These are phyloP conservation scores for Pythium grandisporangium DNA, from an alignment of 352 stramenopile species.

Conservation along the genomic window DNA sequence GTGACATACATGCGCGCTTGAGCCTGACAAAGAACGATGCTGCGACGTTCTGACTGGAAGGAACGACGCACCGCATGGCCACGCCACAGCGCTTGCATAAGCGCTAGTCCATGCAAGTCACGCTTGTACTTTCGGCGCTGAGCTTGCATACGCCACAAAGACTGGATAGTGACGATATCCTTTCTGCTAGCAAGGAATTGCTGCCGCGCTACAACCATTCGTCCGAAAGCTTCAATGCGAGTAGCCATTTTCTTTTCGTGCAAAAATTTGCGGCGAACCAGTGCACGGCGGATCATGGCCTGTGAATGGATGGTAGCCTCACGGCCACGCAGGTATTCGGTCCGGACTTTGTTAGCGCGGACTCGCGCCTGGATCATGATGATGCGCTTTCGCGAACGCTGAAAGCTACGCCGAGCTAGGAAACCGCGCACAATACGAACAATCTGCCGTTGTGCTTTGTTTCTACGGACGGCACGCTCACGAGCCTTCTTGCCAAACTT, in stretches of 20 bases:
- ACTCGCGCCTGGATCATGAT: conserved; percentile 85
- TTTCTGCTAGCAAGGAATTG: conserved; percentile 48
- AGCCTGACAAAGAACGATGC: conserved; percentile 58
- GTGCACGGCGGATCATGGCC: conserved; percentile 77
- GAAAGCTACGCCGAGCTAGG: conserved; percentile 45
- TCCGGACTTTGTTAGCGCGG: conserved; percentile 79
- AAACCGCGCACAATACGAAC: conserved; percentile 64
- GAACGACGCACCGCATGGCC: conserved; percentile 39
- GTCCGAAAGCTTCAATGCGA: conserved; percentile 71
- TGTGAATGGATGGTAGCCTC: conserved; percentile 84
- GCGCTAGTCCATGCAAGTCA: conserved; percentile 32
- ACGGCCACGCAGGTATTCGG: conserved; percentile 78
- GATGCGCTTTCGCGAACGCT: conserved; percentile 41
- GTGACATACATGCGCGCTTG: conserved; percentile 59
- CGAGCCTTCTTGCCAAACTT: conserved; percentile 86
- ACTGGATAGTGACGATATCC: conserved; percentile 72
- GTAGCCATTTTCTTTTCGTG: conserved; percentile 85
- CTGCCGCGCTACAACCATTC: conserved; percentile 72
- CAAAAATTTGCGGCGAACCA: conserved; percentile 72
- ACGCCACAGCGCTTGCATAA: conserved; percentile 79
- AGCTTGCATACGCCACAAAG: conserved; percentile 70
- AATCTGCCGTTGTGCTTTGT: conserved; percentile 75
- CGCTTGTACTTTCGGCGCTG: conserved; percentile 44
- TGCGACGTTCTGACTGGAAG: conserved; percentile 45
- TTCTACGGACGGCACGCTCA: conserved; percentile 54